These are phyloP conservation scores for Phylloboletellus chloephorus DNA, from an alignment of 1,284 basidiomycete genomes.

Conservation along the genomic window DNA sequence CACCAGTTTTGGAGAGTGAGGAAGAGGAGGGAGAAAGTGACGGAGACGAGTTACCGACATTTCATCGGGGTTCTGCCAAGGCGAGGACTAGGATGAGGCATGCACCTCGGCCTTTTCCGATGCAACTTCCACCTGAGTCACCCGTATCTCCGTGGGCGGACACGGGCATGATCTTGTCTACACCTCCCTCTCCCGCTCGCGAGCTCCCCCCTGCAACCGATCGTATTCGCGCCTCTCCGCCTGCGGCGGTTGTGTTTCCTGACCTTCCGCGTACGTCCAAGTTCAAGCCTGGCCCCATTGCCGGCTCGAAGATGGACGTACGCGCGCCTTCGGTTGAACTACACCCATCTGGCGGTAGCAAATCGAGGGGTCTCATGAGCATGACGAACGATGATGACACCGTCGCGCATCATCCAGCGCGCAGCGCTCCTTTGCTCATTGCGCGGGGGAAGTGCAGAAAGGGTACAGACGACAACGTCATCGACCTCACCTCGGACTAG, in stretches of 20 bases:
- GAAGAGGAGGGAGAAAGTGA: slow-evolving; percentile 13
- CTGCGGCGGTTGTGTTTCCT: neutral
- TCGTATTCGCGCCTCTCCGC: neutral
- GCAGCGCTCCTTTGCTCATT: slow-evolving; percentile 21
- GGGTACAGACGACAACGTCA: slow-evolving; percentile 25
- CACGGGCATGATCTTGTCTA: slow-evolving; percentile 26
- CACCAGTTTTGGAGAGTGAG: slow-evolving; percentile 10
- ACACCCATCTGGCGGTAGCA: neutral
- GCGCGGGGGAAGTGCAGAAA: slow-evolving; percentile 21
- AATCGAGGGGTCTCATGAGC: neutral
- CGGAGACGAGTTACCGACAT: slow-evolving; percentile 19
- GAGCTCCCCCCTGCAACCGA: neutral
- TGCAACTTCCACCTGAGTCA: slow-evolving; percentile 21
- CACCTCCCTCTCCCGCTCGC: slow-evolving; percentile 17
- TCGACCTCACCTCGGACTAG: slow-evolving; percentile 38
- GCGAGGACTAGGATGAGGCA: slow-evolving; percentile 4
- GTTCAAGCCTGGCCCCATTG: slow-evolving; percentile 18
- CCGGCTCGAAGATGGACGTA: neutral
- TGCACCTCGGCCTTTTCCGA: slow-evolving; percentile 25
- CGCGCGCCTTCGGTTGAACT: neutral
- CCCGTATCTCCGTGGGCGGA: too few relatives aligned
- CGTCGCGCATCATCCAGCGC: neutral
- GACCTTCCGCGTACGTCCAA: slow-evolving; percentile 14
- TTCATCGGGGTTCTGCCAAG: slow-evolving; percentile 12
- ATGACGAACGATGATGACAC: neutral